phyloP scores from a whole-genome alignment of 116 monocot species.

The Cymodocea nodosa region DNA sequence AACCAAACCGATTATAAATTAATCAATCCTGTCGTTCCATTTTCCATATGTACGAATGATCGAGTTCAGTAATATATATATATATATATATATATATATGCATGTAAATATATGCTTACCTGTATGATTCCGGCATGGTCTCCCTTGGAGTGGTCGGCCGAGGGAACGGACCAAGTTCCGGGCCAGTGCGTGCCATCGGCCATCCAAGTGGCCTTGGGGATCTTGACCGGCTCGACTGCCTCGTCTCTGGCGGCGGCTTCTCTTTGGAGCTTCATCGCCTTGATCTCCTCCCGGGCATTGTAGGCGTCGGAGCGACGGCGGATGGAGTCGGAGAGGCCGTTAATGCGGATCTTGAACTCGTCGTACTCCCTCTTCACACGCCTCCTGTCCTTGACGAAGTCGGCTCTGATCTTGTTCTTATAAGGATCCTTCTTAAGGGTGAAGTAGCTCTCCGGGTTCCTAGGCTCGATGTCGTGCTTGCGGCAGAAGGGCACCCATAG shows the following conservation, averaged over 20 bases:
- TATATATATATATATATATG: no score
- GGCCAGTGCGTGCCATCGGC: conserved; percentile 92
- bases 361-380: conserved; percentile 96
- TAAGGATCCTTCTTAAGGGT: conserved; percentile 57
- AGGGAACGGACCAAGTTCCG: conserved; percentile 62
- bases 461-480: conserved; percentile 80
- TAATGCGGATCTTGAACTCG: conserved; percentile 91
- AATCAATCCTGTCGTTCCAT: no score
- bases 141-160: conserved; percentile 61
- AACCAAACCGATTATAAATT: no score
- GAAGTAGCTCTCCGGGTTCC: conserved; percentile 92
- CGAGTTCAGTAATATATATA: no score
- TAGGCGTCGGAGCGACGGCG: conserved; percentile 76
- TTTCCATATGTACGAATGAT: no score
- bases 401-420: conserved; percentile 77
- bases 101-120: no score
- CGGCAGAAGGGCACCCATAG: conserved; percentile 94
- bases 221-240: conserved; percentile 13
- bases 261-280: conserved; percentile 28
- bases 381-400: conserved; percentile 88
- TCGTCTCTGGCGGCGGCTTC: background rate
- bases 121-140: conserved; percentile 97
- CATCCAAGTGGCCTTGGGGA: conserved; percentile 85
- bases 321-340: conserved; percentile 72
- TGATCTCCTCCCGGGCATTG: conserved; percentile 78